phyloP scores from a whole-genome alignment of 495 filamentous ascomycete genomes.

The Hyaloscypha bicolor region DNA sequence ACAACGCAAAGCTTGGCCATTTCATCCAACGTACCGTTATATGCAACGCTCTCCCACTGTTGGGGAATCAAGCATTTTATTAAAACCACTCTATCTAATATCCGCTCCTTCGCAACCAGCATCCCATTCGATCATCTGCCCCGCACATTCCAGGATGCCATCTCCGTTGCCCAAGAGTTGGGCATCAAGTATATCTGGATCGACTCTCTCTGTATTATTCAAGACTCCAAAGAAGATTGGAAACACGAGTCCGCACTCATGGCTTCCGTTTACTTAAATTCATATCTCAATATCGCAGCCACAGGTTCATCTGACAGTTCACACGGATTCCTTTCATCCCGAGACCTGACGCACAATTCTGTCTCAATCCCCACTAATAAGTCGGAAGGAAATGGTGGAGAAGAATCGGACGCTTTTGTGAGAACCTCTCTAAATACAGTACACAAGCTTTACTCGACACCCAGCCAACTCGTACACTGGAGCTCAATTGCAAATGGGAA shows the following conservation, averaged over 20 bases:
- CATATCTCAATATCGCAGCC: slow-evolving; percentile 4
- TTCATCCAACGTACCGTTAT: neutral
- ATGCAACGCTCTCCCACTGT: slow-evolving; percentile 19
- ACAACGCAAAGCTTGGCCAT: neutral
- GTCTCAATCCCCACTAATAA: neutral
- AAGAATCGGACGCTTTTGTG: neutral
- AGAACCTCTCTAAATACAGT: neutral
- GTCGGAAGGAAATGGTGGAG: neutral
- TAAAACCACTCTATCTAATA: slow-evolving; percentile 4
- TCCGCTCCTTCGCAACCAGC: neutral
- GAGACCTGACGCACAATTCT: neutral
- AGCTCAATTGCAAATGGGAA: neutral
- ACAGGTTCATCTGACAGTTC: slow-evolving; percentile 3
- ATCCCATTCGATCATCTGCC: slow-evolving; percentile 7
- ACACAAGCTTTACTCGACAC: neutral
- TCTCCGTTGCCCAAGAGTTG: slow-evolving; percentile 5
- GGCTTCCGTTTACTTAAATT: slow-evolving; percentile 14
- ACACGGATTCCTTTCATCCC: neutral
- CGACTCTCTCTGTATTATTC: no score
- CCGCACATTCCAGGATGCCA: slow-evolving; percentile 19
- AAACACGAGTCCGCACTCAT: no score
- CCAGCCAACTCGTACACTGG: neutral
- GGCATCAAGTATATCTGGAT: slow-evolving; percentile 12
- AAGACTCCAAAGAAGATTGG: no score
- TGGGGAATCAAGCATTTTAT: slow-evolving; percentile 12